Percentiles rank a stretch among this genome's conserved stretches.
Conservation (phyloP, 176 grass and related monocot genomes). For the Oryza brachyantha region DNA sequence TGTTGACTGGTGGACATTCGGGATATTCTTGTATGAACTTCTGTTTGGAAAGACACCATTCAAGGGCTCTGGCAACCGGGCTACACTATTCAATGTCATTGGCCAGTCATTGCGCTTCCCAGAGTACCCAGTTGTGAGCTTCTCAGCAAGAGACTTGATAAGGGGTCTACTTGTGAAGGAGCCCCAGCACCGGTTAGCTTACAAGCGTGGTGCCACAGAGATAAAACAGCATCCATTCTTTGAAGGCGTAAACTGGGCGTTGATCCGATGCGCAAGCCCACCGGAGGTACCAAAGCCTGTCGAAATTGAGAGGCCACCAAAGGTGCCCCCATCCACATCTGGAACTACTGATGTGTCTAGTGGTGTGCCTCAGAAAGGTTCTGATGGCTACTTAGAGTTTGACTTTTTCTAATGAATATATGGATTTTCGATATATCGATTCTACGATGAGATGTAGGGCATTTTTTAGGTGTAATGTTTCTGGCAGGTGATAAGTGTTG, state of each 20-base stretch:
- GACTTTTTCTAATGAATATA: conserved; percentile 51
- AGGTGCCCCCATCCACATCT: conserved; percentile 14
- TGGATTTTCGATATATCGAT: conserved; percentile 9
- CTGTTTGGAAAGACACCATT: conserved; percentile 64
- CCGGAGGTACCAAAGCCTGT: conserved; percentile 50
- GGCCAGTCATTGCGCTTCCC: conserved; percentile 60
- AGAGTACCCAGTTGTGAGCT: conserved; percentile 50
- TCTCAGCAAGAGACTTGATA: conserved; percentile 51
- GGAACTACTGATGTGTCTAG: conserved; percentile 1
- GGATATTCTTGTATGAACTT: conserved; percentile 59
- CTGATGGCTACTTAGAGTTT: conserved; percentile 55
- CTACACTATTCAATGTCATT: conserved; percentile 64
- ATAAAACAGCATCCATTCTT: conserved; percentile 65
- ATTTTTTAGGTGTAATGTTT: conserved; percentile 15
- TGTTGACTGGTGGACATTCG: conserved; percentile 67
- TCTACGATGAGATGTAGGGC: conserved; percentile 15
- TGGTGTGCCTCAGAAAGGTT: conserved; percentile 34
- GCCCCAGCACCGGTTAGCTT: conserved; percentile 54
- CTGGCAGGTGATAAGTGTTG: conserved; percentile 20
- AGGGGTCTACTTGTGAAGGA: conserved; percentile 58
- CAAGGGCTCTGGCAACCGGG: conserved; percentile 57
- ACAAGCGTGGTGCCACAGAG: conserved; percentile 57
- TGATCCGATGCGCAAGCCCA: conserved; percentile 59
- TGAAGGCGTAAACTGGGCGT: conserved; percentile 54
- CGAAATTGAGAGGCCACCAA: conserved; percentile 30